Evolutionary conservation across 208 protist species (phyloP).

Genomic region (Leishmania arabica): DNA sequence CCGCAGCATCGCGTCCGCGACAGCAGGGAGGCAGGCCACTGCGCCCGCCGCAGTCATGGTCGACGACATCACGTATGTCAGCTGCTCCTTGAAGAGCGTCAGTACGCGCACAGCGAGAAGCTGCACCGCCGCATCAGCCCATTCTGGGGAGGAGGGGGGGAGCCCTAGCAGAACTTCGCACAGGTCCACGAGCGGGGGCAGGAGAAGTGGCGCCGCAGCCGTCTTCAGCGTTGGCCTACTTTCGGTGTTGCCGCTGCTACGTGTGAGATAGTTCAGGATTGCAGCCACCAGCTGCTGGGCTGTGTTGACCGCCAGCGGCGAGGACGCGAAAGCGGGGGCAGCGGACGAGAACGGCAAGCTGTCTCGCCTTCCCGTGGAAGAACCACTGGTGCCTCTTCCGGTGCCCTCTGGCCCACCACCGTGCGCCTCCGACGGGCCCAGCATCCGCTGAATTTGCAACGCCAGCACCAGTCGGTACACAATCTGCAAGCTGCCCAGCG

Average conservation of each 20-base stretch:
- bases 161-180: constrained; percentile 39
- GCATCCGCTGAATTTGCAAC: constrained; percentile 36
- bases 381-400: not conserved
- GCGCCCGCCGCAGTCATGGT: constrained; percentile 1
- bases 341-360: not conserved
- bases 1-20: constrained; percentile 29
- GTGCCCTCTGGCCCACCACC: not conserved
- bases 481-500: constrained; percentile 34
- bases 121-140: constrained; percentile 67
- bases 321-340: not conserved
- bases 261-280: constrained; percentile 12
- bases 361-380: not conserved
- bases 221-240: constrained; percentile 28
- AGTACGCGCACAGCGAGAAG: constrained; percentile 64
- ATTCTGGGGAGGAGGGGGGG: constrained; percentile 27
- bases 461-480: constrained; percentile 59
- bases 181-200: constrained; percentile 66
- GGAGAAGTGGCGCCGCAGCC: constrained; percentile 39
- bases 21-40: not conserved
- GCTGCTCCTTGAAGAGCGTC: constrained; percentile 40
- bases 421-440: not conserved
- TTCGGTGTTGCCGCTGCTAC: constrained; percentile 9
- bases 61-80: constrained; percentile 16
- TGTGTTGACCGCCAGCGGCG: constrained; percentile 13
- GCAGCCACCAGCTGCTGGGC: constrained; percentile 29